phyloP scores from a whole-genome alignment of 192 early-diverging fungal genomes.

The Coemansia sp. region DNA sequence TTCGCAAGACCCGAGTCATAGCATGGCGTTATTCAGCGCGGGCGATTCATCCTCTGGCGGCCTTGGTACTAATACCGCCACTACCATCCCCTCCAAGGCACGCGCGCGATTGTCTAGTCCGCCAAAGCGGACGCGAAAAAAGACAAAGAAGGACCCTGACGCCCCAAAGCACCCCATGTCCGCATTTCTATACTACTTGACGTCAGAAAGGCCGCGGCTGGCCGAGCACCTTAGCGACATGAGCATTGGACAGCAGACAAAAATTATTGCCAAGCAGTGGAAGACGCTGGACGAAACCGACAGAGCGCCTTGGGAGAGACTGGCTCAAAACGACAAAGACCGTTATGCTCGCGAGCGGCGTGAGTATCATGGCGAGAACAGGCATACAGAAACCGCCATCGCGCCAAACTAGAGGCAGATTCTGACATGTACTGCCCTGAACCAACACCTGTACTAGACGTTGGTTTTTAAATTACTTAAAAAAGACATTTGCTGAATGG shows the following conservation, averaged over 20 bases:
- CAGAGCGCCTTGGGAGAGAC: slow-evolving; percentile 53
- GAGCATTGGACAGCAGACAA: slow-evolving; percentile 71
- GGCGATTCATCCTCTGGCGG: neutral
- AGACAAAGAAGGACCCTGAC: slow-evolving; percentile 65
- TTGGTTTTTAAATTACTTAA: neutral
- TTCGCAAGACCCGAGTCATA: neutral
- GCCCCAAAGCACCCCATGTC: slow-evolving; percentile 87
- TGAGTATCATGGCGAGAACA: slow-evolving; percentile 49
- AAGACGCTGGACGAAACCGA: slow-evolving; percentile 50
- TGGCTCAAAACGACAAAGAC: slow-evolving; percentile 58
- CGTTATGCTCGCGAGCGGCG: slow-evolving; percentile 62
- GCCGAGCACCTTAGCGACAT: slow-evolving; percentile 63
- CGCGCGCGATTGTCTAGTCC: slow-evolving; percentile 35
- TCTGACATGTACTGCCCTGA: neutral
- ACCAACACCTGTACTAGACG: neutral
- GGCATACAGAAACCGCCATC: slow-evolving; percentile 13
- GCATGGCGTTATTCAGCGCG: neutral
- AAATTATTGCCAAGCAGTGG: slow-evolving; percentile 67
- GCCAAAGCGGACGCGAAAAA: slow-evolving; percentile 57
- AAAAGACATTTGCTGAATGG: too few relatives aligned
- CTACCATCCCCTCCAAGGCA: slow-evolving; percentile 15
- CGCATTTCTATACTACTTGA: slow-evolving; percentile 76
- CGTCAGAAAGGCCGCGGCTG: slow-evolving; percentile 62
- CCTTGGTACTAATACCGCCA: neutral
- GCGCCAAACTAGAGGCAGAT: slow-evolving; percentile 5